phyloP scores from a whole-genome alignment of 1,139 yeast genomes.

The Saccharomyces hybrid region DNA sequence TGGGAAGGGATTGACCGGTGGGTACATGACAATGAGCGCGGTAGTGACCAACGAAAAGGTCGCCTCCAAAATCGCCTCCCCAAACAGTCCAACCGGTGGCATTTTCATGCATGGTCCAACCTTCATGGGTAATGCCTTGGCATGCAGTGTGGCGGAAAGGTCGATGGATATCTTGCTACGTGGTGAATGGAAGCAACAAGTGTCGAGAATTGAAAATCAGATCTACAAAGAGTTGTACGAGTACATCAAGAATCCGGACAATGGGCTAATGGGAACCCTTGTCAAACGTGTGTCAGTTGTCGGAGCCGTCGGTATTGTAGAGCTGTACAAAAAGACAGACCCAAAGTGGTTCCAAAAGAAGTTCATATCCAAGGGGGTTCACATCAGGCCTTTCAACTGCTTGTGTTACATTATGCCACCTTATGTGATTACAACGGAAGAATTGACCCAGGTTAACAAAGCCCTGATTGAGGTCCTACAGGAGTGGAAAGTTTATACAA shows the following conservation, averaged over 20 bases:
- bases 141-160: constrained; percentile 32
- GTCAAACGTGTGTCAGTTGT: constrained; percentile 25
- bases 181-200: constrained; percentile 23
- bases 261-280: constrained; percentile 12
- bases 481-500: background rate
- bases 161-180: constrained; percentile 29
- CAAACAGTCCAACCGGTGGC: constrained; percentile 16
- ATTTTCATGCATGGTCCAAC: constrained; percentile 34
- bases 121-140: constrained; percentile 34
- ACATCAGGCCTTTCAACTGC: constrained; percentile 28
- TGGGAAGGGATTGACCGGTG: constrained; percentile 32
- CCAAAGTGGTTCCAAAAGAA: constrained; percentile 18
- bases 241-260: constrained; percentile 8
- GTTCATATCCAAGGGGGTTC: constrained; percentile 22
- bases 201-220: constrained; percentile 18
- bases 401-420: constrained; percentile 30
- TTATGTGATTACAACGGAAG: constrained; percentile 20
- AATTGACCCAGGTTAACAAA: constrained; percentile 7
- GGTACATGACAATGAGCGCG: constrained; percentile 31
- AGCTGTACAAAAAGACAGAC: constrained; percentile 22
- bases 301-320: constrained; percentile 32
- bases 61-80: constrained; percentile 11
- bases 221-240: constrained; percentile 20
- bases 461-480: background rate
- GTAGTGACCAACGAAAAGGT: constrained; percentile 25